Evolutionary conservation across 768 basidiomycete genomes (phyloP).

Genomic region (Cantharellus cinnabarinus): DNA sequence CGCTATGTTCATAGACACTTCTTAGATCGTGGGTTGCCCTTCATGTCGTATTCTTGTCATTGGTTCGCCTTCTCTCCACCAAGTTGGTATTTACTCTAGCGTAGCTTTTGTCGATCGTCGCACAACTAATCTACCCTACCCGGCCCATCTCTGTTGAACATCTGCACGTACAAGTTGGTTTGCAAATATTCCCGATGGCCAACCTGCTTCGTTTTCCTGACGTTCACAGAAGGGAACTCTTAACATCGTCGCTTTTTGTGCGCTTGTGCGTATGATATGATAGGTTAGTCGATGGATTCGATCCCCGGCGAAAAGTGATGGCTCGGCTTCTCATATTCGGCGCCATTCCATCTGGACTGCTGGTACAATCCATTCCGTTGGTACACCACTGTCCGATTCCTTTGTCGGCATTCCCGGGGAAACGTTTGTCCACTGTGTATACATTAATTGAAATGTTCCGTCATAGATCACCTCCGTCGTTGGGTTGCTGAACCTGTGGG

Average conservation of each 20-base stretch:
- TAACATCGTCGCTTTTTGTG: constrained; percentile 4
- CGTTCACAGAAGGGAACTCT: not conserved
- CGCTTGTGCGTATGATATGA: constrained; percentile 29
- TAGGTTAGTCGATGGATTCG: constrained; percentile 27
- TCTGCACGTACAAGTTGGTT: not conserved
- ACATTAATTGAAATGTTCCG: not conserved
- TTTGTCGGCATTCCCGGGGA: not conserved
- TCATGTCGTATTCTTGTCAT: constrained; percentile 12
- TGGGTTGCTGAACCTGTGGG: constrained; percentile 32
- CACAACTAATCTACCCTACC: no score
- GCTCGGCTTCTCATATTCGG: constrained; percentile 31
- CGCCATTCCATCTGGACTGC: constrained; percentile 37
- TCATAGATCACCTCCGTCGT: constrained; percentile 16
- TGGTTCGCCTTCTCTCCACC: constrained; percentile 46
- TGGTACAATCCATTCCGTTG: constrained; percentile 25
- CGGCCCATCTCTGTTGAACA: not conserved
- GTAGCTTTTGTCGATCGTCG: not conserved
- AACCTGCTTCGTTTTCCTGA: not conserved
- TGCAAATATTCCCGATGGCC: not conserved
- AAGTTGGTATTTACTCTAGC: constrained; percentile 12
- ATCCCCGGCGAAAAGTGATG: constrained; percentile 37
- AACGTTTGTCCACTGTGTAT: not conserved
- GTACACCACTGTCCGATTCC: constrained; percentile 3
- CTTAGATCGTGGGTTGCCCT: constrained; percentile 1
- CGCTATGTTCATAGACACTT: no score